phyloP scores from a whole-genome alignment of 768 basidiomycete genomes.

The Russula vinacea region DNA sequence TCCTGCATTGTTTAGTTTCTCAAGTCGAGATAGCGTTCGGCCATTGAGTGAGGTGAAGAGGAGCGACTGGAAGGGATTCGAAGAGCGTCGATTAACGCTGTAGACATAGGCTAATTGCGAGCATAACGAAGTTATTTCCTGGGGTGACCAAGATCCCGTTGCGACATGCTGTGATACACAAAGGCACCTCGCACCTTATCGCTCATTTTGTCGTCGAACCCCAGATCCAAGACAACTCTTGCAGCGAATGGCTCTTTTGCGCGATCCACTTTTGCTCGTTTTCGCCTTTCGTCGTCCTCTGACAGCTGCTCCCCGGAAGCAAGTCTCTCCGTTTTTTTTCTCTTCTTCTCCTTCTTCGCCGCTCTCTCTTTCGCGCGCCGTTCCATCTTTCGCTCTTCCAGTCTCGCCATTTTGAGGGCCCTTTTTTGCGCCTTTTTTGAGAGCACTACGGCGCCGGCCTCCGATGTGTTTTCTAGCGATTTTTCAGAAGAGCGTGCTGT shows the following conservation, averaged over 20 bases:
- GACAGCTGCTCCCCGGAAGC: conserved; percentile 60
- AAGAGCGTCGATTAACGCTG: conserved; percentile 74
- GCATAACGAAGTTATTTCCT: conserved; percentile 90
- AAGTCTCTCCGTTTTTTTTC: conserved; percentile 53
- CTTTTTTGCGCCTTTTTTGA: conserved; percentile 81
- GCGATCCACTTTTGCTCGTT: conserved; percentile 32
- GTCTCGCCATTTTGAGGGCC: conserved; percentile 64
- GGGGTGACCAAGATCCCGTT: conserved; percentile 15
- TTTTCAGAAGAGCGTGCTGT: neutral
- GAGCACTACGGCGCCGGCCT: conserved; percentile 38
- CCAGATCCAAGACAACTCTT: conserved; percentile 78
- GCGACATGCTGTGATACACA: neutral
- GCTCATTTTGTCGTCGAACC: conserved; percentile 89
- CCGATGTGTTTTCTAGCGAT: neutral
- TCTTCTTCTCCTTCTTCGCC: conserved; percentile 71
- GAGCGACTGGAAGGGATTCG: conserved; percentile 64
- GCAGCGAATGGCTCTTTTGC: conserved; percentile 44
- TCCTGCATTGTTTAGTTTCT: conserved; percentile 59
- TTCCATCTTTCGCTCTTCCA: conserved; percentile 64
- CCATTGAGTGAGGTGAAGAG: conserved; percentile 81
- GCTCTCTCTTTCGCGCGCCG: conserved; percentile 76
- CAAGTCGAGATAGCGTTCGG: conserved; percentile 60
- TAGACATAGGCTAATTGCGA: conserved; percentile 93
- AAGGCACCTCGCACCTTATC: conserved; percentile 67
- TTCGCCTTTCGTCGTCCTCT: conserved; percentile 44